Percentiles rank a stretch among this genome's conserved stretches.
These are phyloP conservation scores for Lagenidium sp. DNA, from an alignment of 352 stramenopile genomes.

Conservation along the genomic window DNA sequence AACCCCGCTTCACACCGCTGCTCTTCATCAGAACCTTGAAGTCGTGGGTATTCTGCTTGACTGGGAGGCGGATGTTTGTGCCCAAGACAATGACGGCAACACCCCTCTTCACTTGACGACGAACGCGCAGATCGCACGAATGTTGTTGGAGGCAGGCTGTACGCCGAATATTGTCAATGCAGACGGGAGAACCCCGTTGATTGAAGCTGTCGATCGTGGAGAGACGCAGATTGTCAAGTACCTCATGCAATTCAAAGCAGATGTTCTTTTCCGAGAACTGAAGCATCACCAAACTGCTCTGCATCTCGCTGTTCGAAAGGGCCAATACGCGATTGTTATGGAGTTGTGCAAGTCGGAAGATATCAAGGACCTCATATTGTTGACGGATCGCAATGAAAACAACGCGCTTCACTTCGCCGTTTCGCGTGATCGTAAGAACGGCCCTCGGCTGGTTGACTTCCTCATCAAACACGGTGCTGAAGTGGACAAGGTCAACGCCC, in stretches of 20 bases:
- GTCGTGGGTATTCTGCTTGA: conserved; percentile 74
- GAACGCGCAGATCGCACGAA: conserved; percentile 63
- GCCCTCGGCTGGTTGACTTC: conserved; percentile 69
- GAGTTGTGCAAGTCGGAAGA: conserved; percentile 74
- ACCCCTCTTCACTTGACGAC: conserved; percentile 77
- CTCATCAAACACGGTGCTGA: conserved; percentile 76
- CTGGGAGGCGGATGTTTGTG: conserved; percentile 72
- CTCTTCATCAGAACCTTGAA: conserved; percentile 73
- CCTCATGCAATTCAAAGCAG: conserved; percentile 75
- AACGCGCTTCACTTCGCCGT: conserved; percentile 81
- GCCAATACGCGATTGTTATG: conserved; percentile 82
- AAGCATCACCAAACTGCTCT: conserved; percentile 81
- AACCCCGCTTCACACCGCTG: conserved; percentile 77
- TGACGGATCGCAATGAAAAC: conserved; percentile 81
- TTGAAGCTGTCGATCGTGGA: conserved; percentile 68
- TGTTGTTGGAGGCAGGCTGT: conserved; percentile 75
- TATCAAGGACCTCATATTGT: conserved; percentile 46
- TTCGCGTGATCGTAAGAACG: conserved; percentile 77
- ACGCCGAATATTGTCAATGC: conserved; percentile 81
- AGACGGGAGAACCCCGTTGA: conserved; percentile 67
- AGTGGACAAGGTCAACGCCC: conserved; percentile 78
- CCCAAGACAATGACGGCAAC: conserved; percentile 77
- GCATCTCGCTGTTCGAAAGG: conserved; percentile 74
- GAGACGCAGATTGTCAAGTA: conserved; percentile 68
- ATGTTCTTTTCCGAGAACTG: conserved; percentile 77